Conservation (phyloP, 1,284 basidiomycete species). For the Dichomitus squalens region DNA sequence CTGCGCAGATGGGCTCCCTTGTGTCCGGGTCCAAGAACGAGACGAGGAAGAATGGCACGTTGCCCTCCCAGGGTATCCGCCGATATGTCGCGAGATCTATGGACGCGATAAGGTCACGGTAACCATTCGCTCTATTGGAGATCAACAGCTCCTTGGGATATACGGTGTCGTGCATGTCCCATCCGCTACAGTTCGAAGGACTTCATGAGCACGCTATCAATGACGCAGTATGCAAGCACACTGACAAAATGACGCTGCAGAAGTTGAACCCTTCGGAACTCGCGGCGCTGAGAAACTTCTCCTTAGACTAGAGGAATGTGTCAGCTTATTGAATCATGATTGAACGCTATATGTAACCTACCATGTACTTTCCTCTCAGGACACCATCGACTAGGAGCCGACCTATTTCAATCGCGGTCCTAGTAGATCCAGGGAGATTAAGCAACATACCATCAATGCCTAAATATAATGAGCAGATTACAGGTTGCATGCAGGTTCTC, state of each 20-base stretch:
- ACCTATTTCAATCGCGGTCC: background rate
- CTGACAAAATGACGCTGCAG: constrained; percentile 88
- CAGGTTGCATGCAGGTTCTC: background rate
- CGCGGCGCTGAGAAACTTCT: constrained; percentile 89
- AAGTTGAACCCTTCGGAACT: constrained; percentile 88
- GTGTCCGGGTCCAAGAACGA: constrained; percentile 89
- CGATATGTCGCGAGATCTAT: constrained; percentile 88
- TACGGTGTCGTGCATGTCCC: constrained; percentile 86
- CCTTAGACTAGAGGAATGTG: constrained; percentile 63
- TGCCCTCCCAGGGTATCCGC: constrained; percentile 90
- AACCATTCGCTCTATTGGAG: constrained; percentile 90
- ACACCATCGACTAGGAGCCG: constrained; percentile 80
- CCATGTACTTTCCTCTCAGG: constrained; percentile 93
- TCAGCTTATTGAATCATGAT: background rate
- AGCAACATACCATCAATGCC: constrained; percentile 64
- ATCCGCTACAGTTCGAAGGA: constrained; percentile 53
- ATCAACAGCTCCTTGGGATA: constrained; percentile 88
- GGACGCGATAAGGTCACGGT: constrained; percentile 82
- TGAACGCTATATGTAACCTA: constrained; percentile 31
- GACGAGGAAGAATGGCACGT: constrained; percentile 92
- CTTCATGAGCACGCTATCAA: background rate
- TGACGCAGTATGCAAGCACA: constrained; percentile 2
- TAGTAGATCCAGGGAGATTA: background rate
- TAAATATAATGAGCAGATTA: constrained; percentile 28
- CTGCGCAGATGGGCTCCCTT: constrained; percentile 73